Percentiles rank a stretch among this genome's conserved stretches.
Conservation (phyloP, 1,139 yeast species). For the Candida labiduridarum region DNA sequence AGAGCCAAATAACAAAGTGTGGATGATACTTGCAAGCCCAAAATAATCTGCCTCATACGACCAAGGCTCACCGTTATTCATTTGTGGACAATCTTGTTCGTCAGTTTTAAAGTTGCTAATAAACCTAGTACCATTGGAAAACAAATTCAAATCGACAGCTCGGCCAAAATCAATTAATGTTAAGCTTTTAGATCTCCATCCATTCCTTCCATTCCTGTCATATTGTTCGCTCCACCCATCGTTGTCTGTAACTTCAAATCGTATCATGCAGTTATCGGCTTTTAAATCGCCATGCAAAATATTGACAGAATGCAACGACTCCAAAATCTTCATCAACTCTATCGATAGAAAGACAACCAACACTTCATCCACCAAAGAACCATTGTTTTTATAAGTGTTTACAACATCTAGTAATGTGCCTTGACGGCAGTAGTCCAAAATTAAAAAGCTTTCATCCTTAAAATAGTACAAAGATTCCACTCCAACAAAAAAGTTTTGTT, state of each 20-base stretch:
- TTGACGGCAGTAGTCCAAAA: conserved; percentile 68
- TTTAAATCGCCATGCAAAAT: conserved; percentile 86
- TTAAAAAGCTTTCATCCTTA: conserved; percentile 72
- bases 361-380: conserved; percentile 55
- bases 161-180: conserved; percentile 83
- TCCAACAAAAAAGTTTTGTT: conserved; percentile 28
- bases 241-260: conserved; percentile 38
- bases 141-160: conserved; percentile 69
- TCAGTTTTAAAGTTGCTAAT: conserved; percentile 65
- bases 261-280: conserved; percentile 84
- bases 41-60: conserved; percentile 82
- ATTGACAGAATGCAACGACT: conserved; percentile 61
- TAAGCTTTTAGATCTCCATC: conserved; percentile 61
- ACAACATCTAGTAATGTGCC: conserved; percentile 81
- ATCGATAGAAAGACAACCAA: conserved; percentile 65
- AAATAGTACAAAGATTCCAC: conserved; percentile 59
- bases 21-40: conserved; percentile 78
- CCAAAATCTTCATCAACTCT: conserved; percentile 63
- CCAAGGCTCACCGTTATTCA: conserved; percentile 69
- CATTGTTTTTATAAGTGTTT: conserved; percentile 42
- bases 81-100: conserved; percentile 76
- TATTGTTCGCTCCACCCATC: conserved; percentile 28
- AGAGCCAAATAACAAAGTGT: conserved; percentile 70
- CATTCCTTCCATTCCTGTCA: conserved; percentile 32
- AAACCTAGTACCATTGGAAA: conserved; percentile 56